These are phyloP conservation scores for Colletotrichum chlorophyti DNA, from an alignment of 2,329 filamentous ascomycete species.

Conservation along the genomic window DNA sequence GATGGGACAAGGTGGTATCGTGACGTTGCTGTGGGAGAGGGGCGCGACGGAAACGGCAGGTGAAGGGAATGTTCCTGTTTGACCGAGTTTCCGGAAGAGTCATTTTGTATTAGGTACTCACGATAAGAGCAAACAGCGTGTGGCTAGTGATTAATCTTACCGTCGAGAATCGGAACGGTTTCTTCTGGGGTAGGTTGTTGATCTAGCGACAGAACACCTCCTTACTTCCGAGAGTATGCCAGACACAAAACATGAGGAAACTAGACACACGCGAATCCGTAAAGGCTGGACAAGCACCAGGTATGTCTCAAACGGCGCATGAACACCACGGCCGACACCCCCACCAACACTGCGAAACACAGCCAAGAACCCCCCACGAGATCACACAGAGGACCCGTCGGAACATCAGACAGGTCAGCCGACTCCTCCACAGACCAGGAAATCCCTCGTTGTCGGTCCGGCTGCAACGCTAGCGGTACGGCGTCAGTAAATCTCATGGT, in stretches of 20 bases:
- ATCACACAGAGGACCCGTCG: slow-evolving; percentile 2
- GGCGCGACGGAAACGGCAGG: slow-evolving; percentile 37
- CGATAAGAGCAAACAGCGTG: too few species aligned
- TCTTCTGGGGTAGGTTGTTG: too few species aligned
- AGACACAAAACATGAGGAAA: too few species aligned
- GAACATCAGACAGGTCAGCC: slow-evolving; percentile 26
- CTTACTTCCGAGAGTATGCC: too few species aligned
- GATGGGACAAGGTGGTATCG: slow-evolving; percentile 44
- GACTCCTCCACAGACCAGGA: slow-evolving; percentile 8
- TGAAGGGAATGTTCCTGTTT: slow-evolving; percentile 22
- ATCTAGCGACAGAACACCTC: too few species aligned
- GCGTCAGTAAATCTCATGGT: too few species aligned
- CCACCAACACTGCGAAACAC: not conserved
- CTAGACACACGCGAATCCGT: too few species aligned
- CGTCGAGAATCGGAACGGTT: too few species aligned
- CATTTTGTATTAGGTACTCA: too few species aligned
- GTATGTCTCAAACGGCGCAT: slow-evolving; percentile 16
- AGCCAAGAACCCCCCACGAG: not conserved
- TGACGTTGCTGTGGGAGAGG: slow-evolving; percentile 46
- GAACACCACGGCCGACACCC: slow-evolving; percentile 3
- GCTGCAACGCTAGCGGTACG: slow-evolving; percentile 1
- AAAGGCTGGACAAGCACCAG: too few species aligned
- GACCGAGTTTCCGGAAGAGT: slow-evolving; percentile 1
- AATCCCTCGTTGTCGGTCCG: slow-evolving; percentile 6
- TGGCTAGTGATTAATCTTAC: too few species aligned